Evolutionary conservation across 2,329 filamentous ascomycete genomes (phyloP), one percentile per base, ranked within the genome.

Genomic region (Nannizziopsis barbatae): DNA sequence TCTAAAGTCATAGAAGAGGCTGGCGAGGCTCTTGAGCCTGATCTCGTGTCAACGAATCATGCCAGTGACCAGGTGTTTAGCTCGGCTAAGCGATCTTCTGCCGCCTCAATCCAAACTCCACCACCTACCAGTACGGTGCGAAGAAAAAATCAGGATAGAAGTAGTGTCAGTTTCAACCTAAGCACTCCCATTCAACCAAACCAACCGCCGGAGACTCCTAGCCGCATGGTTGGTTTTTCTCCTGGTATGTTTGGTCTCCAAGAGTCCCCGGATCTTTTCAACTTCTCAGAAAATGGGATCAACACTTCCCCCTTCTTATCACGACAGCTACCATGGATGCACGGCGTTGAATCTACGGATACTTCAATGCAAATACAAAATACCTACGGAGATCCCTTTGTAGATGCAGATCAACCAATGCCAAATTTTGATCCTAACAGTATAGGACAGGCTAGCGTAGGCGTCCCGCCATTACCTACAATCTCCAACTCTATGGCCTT

Each of bases 61-160:
- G 27, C 27, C 2, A 14, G 5, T 17, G 45, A 10, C 27, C 4
- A 4, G 7, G 30, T 27, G 5, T 2, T 48, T n/a, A 37, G 36
- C 12, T 48, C 45, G 1, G 45, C 45, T 12, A 48, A 42, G 38
- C 45, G 45, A 5, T 48, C 45, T 27, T 27, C 22, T 42, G 45
- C 45, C 22, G 67, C 67, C 31, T 69, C 67, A 11, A 79, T 80
- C 68, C 77, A 80, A 62, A 81, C 77, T 10, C 77, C 77, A 31
- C 77, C 77, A 42, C 77, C 77, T 2, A 80, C 76, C 20, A 71
- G 77, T 61, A 76, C 75, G 14, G 75, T 71, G 5, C 70, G 72
- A 57, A 71, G 74, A 53, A 69, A 68, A 52, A 60, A 65, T 54
- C 65, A 58, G 44, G 61, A 62, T 18, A 51, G 39, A 12, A 42